Conservation (phyloP, 1,139 yeast species). For the Protomyces inundatus region DNA sequence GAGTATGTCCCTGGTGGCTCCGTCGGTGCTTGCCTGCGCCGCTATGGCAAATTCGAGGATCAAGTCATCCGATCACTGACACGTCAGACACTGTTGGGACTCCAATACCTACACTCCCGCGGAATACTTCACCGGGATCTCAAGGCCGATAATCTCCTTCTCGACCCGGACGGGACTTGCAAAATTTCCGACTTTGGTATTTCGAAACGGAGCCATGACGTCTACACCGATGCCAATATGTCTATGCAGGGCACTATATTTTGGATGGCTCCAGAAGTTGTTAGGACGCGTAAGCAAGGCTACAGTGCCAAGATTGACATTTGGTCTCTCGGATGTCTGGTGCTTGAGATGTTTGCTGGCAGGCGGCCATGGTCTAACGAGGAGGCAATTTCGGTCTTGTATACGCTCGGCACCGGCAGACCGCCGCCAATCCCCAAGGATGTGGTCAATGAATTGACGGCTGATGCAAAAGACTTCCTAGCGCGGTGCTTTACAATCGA, state of each 20-base stretch:
- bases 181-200: conserved; percentile 97
- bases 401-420: conserved; percentile 61
- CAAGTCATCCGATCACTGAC: conserved; percentile 66
- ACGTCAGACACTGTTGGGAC: conserved; percentile 73
- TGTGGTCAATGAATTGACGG: conserved; percentile 57
- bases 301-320: conserved; percentile 85
- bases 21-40: conserved; percentile 76
- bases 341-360: conserved; percentile 82
- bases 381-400: conserved; percentile 52
- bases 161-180: conserved; percentile 90
- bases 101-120: conserved; percentile 74
- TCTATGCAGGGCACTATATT: conserved; percentile 97
- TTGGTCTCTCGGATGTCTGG: conserved; percentile 87
- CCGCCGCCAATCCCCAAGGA: conserved; percentile 97
- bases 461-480: conserved; percentile 63
- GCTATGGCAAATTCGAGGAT: conserved; percentile 83
- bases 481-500: conserved; percentile 63
- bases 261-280: conserved; percentile 99
- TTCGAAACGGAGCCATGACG: conserved; percentile 74
- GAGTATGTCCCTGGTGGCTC: conserved; percentile 99
- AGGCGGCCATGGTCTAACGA: conserved; percentile 49
- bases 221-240: conserved; percentile 91
- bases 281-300: conserved; percentile 73
- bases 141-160: conserved; percentile 85
- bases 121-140: conserved; percentile 93